phyloP scores from a whole-genome alignment of 768 basidiomycete genomes.

The Termitomyces sp. region DNA sequence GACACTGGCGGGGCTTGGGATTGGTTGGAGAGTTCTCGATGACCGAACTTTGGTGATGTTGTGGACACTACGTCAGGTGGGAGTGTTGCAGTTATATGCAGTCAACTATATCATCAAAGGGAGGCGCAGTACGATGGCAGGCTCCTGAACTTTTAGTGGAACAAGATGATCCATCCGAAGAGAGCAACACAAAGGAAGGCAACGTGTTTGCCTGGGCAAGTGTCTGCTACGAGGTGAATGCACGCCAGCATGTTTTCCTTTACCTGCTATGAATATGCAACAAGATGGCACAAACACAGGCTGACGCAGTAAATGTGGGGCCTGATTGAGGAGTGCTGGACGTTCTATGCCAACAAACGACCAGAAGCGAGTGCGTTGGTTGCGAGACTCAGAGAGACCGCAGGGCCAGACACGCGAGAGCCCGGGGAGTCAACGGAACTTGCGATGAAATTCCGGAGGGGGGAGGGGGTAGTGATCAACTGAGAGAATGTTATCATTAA shows the following conservation, averaged over 20 bases:
- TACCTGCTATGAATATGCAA: background rate
- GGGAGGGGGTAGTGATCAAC: too few relatives aligned
- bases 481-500: too few relatives aligned
- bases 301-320: background rate
- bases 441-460: too few relatives aligned
- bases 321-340: background rate
- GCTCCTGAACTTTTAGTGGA: background rate
- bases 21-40: too few relatives aligned
- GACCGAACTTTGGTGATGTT: too few relatives aligned
- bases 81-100: too few relatives aligned
- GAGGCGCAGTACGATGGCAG: conserved; percentile 1
- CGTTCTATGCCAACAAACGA: background rate
- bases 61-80: too few relatives aligned
- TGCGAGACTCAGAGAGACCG: background rate
- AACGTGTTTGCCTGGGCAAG: conserved; percentile 1
- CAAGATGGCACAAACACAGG: background rate
- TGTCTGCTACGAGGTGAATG: conserved; percentile 2
- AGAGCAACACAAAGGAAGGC: background rate
- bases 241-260: background rate
- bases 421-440: too few relatives aligned
- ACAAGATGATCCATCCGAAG: too few relatives aligned
- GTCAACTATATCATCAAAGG: background rate
- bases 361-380: background rate
- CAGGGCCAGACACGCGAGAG: too few relatives aligned
- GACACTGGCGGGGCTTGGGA: too few relatives aligned